Conservation (phyloP, 2,329 filamentous ascomycete species). For the Aspergillus vadensis region DNA sequence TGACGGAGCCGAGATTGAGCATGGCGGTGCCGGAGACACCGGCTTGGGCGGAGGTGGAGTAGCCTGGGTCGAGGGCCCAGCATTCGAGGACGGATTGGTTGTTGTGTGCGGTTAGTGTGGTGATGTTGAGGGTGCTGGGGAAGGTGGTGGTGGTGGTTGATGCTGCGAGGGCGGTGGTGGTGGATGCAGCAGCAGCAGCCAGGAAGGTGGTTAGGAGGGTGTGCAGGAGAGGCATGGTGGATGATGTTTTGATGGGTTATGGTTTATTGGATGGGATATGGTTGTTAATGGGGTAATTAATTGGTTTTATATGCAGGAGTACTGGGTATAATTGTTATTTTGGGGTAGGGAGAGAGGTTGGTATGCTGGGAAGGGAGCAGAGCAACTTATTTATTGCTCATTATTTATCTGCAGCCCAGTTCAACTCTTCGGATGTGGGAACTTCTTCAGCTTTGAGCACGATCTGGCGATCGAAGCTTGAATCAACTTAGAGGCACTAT, state of each 20-base stretch:
- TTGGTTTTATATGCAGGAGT: not conserved
- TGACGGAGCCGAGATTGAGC: conserved; percentile 36
- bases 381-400: not conserved
- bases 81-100: conserved; percentile 49
- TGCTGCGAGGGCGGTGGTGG: conserved; percentile 10
- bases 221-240: conserved; percentile 18
- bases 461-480: conserved; percentile 1
- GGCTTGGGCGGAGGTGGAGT: conserved; percentile 33
- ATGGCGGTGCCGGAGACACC: conserved; percentile 36
- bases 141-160: not conserved
- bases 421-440: not conserved
- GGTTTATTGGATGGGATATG: not conserved
- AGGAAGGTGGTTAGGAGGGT: conserved; percentile 17
- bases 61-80: conserved; percentile 47
- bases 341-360: not conserved
- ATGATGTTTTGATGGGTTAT: not conserved
- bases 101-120: conserved; percentile 41
- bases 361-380: not conserved
- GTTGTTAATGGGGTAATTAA: not conserved
- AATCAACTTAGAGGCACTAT: conserved; percentile 1
- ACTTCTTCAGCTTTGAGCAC: not conserved
- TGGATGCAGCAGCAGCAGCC: conserved; percentile 6
- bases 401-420: not conserved
- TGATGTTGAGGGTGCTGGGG: conserved; percentile 44
- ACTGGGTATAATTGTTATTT: too few relatives aligned